Conservation (phyloP, 2,329 filamentous ascomycete genomes). For the Echinosphaeria canescens region DNA sequence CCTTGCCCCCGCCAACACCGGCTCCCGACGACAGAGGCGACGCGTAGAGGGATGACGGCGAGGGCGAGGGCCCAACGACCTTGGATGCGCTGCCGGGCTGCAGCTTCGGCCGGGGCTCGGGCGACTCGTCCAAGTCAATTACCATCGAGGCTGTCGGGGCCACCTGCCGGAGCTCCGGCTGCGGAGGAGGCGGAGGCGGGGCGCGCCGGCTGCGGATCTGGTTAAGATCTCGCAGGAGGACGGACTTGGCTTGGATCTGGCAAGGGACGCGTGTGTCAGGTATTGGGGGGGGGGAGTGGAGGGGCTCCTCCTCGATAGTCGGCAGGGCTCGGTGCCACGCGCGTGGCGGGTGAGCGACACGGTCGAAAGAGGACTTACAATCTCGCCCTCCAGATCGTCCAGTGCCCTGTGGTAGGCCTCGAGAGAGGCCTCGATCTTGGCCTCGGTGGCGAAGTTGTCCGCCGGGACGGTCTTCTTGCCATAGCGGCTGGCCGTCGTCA, state of each 20-base stretch:
- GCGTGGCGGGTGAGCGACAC: conserved; percentile 2
- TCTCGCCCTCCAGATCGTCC: conserved; percentile 30
- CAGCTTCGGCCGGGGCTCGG: too few relatives aligned
- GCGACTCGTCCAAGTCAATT: conserved; percentile 9
- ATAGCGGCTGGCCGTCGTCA: conserved; percentile 24
- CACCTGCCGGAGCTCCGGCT: conserved; percentile 3
- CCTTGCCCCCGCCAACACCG: too few relatives aligned
- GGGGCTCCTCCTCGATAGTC: too few relatives aligned
- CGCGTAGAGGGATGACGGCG: too few relatives aligned
- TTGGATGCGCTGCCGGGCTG: too few relatives aligned
- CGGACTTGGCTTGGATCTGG: conserved; percentile 30
- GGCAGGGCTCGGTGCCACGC: too few relatives aligned
- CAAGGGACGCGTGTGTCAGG: too few relatives aligned
- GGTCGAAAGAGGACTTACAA: conserved; percentile 2
- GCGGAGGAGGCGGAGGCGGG: conserved; percentile 6
- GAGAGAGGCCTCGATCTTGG: conserved; percentile 23
- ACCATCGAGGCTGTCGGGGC: conserved; percentile 8
- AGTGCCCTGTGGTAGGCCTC: conserved; percentile 26
- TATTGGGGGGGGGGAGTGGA: too few relatives aligned
- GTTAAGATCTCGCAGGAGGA: conserved; percentile 30
- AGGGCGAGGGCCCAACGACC: too few relatives aligned
- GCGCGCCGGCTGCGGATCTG: conserved; percentile 11
- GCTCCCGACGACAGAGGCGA: too few relatives aligned
- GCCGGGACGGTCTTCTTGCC: conserved; percentile 15
- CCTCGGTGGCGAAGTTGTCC: conserved; percentile 11